A percentile compares a stretch with the other conserved stretches of the same genome.
Conservation (phyloP, 768 basidiomycete genomes). For the Myochromella boudieri region DNA sequence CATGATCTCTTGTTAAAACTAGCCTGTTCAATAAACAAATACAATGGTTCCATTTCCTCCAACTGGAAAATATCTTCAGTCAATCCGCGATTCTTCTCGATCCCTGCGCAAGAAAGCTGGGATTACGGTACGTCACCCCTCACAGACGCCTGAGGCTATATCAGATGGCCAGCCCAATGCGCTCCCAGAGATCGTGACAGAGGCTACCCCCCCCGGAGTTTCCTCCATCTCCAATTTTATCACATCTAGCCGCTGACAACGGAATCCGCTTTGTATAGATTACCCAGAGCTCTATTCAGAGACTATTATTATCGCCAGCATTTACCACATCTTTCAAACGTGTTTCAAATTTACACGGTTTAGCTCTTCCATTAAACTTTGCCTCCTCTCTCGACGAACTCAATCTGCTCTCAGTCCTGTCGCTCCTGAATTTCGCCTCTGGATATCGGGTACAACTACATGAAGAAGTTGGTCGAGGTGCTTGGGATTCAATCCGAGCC, state of each 20-base stretch:
- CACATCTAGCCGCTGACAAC: not conserved
- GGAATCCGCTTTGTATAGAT: constrained; percentile 46
- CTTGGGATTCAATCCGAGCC: constrained; percentile 80
- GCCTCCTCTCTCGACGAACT: constrained; percentile 71
- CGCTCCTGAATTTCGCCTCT: constrained; percentile 81
- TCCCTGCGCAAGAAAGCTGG: constrained; percentile 44
- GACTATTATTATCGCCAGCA: constrained; percentile 61
- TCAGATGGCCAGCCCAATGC: not conserved
- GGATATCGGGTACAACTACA: constrained; percentile 79
- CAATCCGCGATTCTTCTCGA: constrained; percentile 54
- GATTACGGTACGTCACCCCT: constrained; percentile 47
- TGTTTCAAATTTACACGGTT: constrained; percentile 64
- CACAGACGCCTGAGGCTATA: not conserved
- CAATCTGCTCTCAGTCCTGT: constrained; percentile 76
- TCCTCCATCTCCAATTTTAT: not conserved
- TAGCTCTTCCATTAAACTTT: constrained; percentile 79
- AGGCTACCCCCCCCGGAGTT: not conserved
- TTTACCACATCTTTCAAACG: constrained; percentile 63
- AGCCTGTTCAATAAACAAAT: no score
- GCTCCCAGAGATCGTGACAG: no score
- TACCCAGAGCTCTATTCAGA: constrained; percentile 50
- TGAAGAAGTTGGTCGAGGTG: constrained; percentile 70
- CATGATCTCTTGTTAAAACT: no score
- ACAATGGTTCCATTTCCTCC: constrained; percentile 49
- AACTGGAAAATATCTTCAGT: constrained; percentile 45